Conservation (phyloP, 2,329 filamentous ascomycete species). For the Cladosporium oxysporum region DNA sequence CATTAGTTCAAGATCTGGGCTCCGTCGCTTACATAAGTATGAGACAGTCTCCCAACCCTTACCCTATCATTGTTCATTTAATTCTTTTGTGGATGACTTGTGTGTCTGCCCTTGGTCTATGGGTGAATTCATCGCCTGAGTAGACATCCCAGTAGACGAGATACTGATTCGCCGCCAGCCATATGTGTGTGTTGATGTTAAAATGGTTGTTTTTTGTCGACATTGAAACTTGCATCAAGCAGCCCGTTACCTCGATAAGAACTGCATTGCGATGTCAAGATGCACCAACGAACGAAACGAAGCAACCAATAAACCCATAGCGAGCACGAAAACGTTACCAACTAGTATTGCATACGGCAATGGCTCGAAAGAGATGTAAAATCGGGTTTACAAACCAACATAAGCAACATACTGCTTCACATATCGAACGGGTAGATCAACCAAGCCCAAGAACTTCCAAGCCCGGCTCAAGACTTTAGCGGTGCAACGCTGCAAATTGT, state of each 20-base stretch:
- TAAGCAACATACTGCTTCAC: background rate
- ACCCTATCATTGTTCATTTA: background rate
- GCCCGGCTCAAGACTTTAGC: conserved; percentile 19
- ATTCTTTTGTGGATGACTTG: background rate
- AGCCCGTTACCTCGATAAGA: too few relatives aligned
- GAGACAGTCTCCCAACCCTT: background rate
- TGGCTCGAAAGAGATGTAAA: background rate
- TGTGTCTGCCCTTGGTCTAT: background rate
- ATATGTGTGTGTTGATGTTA: background rate
- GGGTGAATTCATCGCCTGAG: background rate
- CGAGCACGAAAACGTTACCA: background rate
- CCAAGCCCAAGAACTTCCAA: conserved; percentile 18
- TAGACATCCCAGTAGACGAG: background rate
- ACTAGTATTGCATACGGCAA: background rate
- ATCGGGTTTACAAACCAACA: background rate
- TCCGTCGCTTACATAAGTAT: background rate
- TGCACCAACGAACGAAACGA: background rate
- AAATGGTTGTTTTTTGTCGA: background rate
- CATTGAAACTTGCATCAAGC: background rate
- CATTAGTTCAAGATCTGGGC: background rate
- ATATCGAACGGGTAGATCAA: background rate
- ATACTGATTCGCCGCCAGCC: background rate
- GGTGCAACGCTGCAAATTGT: conserved; percentile 13
- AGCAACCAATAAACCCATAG: too few relatives aligned
- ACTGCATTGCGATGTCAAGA: too few relatives aligned